Base-by-base conservation (phyloP, 768 basidiomycete genomes). In the Phylloporus rhodoxanthus region DNA sequence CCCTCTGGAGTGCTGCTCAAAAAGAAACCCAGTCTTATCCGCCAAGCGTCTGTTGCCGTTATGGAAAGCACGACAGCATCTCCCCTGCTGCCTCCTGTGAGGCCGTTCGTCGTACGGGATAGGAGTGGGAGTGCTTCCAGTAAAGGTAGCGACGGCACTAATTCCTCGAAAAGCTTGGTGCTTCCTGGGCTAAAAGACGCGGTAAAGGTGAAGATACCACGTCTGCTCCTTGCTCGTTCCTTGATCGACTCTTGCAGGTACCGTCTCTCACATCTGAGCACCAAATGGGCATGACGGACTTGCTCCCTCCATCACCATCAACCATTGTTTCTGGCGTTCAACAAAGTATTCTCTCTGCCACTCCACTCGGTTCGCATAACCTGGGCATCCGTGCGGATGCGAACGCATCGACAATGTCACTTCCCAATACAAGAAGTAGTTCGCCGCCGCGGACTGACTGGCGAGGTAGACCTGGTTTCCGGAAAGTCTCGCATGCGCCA, bases 251-350 rank as follows among this genome's bases (percentile, higher is more conserved):
- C 41, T 14, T 7, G 4, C 50, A 87, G 84, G 77, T 84, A 37
- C 84, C 85, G 1, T 78, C 77, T 11, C 70, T 85, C 19, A 79
- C 82, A 17, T 81, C 82, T 1, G 85, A 85, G 45, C 82, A 87
- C 59, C 81, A 82, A 57, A 65, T 84, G 15, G 84, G 82, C 28
- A 80, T 82, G 66, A 57, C 75, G 13, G 87, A 89, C 57, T 68
- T 90, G 20, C 68, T 87, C 17, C 86, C 88, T 5, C 86, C 88
- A 1, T 89, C 88, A 11, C 87, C 85, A 8, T 81, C 76, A 29
- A 73, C 66, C 25, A 68, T 65, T 19, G 62, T 65, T 25, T 70
- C 68, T 53, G 70, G 54, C 48, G 65, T 66, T 29, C 73, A 72
- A 39, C 62, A 60, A 13, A 72, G 68, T 50, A 53, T 69, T 14